phyloP scores from a whole-genome alignment of 1,284 basidiomycete genomes.

The Leccinum pseudoinsigne region DNA sequence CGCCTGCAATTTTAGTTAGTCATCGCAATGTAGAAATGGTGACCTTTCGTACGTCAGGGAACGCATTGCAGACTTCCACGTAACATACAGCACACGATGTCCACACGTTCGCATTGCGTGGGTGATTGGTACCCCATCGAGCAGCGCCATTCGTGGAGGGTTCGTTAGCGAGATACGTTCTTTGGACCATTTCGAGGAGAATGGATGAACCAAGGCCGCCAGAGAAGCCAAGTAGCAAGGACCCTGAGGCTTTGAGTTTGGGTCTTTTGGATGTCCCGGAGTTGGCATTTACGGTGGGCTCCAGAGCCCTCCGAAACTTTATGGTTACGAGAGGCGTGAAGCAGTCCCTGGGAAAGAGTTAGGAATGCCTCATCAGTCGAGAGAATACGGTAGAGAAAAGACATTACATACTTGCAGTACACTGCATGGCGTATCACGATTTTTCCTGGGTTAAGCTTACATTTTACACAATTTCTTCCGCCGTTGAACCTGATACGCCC shows the following conservation, averaged over 20 bases:
- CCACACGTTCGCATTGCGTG: conserved; percentile 65
- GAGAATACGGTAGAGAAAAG: not conserved
- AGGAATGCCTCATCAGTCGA: not conserved
- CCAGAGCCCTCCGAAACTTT: conserved; percentile 67
- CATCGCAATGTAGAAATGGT: conserved; percentile 8
- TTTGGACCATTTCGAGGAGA: conserved; percentile 65
- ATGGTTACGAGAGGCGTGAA: conserved; percentile 59
- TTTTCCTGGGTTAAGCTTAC: conserved; percentile 62
- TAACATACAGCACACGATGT: conserved; percentile 60
- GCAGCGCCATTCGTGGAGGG: conserved; percentile 33
- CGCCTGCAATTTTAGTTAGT: conserved; percentile 40
- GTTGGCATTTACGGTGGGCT: conserved; percentile 59
- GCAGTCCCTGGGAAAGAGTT: conserved; percentile 50
- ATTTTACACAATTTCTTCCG: conserved; percentile 65
- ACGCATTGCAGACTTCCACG: conserved; percentile 64
- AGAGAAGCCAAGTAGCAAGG: conserved; percentile 66
- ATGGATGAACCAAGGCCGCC: conserved; percentile 75
- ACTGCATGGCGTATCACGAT: conserved; percentile 76
- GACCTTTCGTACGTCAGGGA: conserved; percentile 52
- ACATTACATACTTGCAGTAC: conserved; percentile 70
- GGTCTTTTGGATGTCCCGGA: conserved; percentile 40
- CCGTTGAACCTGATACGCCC: conserved; percentile 66
- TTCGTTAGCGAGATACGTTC: conserved; percentile 53
- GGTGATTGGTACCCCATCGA: conserved; percentile 62
- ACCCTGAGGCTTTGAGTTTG: conserved; percentile 63